These are phyloP conservation scores for Cystobasidiopsis lactophilus DNA, from an alignment of 768 basidiomycete genomes.

Conservation along the genomic window DNA sequence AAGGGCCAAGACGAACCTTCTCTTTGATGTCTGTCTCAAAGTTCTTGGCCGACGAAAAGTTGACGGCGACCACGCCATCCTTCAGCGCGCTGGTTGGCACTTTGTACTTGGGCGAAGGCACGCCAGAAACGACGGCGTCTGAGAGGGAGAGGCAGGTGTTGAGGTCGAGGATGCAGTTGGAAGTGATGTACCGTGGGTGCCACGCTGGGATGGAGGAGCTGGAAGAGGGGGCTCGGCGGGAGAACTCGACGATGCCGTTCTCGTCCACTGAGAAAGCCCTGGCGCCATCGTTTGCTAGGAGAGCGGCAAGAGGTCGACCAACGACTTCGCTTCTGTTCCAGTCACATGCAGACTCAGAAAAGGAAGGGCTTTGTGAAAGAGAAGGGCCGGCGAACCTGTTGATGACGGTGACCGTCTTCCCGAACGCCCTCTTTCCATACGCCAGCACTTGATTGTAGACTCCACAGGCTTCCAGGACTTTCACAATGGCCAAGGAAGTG, in stretches of 20 bases:
- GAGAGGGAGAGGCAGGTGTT: slow-evolving; percentile 60
- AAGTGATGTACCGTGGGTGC: slow-evolving; percentile 64
- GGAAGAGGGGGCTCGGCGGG: slow-evolving; percentile 28
- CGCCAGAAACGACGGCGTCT: slow-evolving; percentile 86
- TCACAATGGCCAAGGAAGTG: slow-evolving; percentile 89
- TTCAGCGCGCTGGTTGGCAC: slow-evolving; percentile 72
- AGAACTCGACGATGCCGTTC: slow-evolving; percentile 92
- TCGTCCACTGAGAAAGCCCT: slow-evolving; percentile 88
- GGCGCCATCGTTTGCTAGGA: slow-evolving; percentile 89
- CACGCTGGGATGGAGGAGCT: slow-evolving; percentile 33
- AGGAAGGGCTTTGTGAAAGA: neutral
- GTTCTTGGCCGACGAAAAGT: slow-evolving; percentile 87
- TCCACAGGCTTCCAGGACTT: slow-evolving; percentile 68
- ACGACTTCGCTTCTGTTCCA: slow-evolving; percentile 74
- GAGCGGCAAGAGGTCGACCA: slow-evolving; percentile 81
- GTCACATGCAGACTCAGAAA: neutral
- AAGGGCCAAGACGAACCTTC: slow-evolving; percentile 42
- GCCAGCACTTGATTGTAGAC: slow-evolving; percentile 82
- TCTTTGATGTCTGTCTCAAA: slow-evolving; percentile 82
- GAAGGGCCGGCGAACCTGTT: slow-evolving; percentile 54
- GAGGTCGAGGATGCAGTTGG: slow-evolving; percentile 43
- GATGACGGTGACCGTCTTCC: slow-evolving; percentile 77
- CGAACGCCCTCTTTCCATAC: slow-evolving; percentile 87
- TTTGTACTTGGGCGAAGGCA: slow-evolving; percentile 66
- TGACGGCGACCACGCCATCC: slow-evolving; percentile 80